Evolutionary conservation across 768 basidiomycete species (phyloP), one percentile per base, ranked within the genome.

Genomic region (Serendipita sp.): DNA sequence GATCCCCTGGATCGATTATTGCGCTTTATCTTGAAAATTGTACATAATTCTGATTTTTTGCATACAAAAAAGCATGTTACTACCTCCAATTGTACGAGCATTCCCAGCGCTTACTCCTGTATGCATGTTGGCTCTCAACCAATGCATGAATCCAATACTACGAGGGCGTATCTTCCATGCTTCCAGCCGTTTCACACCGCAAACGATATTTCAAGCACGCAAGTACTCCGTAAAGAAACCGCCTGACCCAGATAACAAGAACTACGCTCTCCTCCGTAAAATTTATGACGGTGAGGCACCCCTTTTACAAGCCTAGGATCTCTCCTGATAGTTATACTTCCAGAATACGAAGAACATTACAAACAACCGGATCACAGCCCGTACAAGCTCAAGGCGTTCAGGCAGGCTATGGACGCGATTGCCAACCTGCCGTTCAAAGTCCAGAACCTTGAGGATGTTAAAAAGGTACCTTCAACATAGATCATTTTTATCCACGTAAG

Each of bases 371-470:
- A 67, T 20, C 63, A 71, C n/a, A 82, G 81, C 64, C 64, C 64
- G 3, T 81, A 74, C 72, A 82, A 80, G 72, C 70, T 82, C 17
- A 74, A 75, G 61, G 79, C 81, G 22, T 82, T 79, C 65, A 70
- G 71, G 45, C 75, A 70, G 62, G 81, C 81, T 2, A 80, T 83
- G 61, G 71, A 69, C 5, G 71, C 70, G 31, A 73, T 83, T 45
- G 65, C 70, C 30, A 66, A 71, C 42, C 66, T 81, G 2, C 69
- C 77, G 17, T 69, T 74, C 62, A 77, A 78, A 56, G 74, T 82
- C 61, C 72, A 68, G 44, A 75, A 78, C 4, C 76, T 72, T 38
- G 72, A 72, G 38, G 78, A 82, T 62, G 73, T 77, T 14, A 68
- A 71, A 63, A 65, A 69, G 66, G 78, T 77, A 45, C 30, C 69